phyloP scores from a whole-genome alignment of 805 yeast species.

The Blastobotrys americana region DNA sequence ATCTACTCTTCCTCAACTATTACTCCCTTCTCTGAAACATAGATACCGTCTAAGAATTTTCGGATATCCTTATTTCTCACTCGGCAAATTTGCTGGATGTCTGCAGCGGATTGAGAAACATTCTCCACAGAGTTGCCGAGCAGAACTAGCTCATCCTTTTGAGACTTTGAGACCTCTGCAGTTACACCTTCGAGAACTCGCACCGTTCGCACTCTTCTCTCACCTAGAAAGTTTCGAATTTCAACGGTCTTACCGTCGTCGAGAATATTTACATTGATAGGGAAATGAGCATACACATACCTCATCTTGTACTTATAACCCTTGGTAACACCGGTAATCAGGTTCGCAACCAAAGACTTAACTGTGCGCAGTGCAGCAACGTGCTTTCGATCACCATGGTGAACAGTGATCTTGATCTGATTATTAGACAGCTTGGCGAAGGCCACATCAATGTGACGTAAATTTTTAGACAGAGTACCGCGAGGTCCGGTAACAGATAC shows the following conservation, averaged over 20 bases:
- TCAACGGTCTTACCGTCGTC: constrained; percentile 77
- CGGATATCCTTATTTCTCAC: constrained; percentile 99
- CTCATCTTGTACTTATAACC: constrained; percentile 99
- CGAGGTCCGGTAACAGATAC: constrained; percentile 95
- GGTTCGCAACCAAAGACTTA: constrained; percentile 87
- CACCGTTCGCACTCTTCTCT: constrained; percentile 90
- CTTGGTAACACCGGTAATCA: constrained; percentile 97
- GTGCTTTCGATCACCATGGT: constrained; percentile 99
- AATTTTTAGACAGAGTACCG: constrained; percentile 84
- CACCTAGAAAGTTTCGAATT: constrained; percentile 99
- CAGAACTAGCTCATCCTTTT: constrained; percentile 91
- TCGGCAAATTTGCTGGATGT: constrained; percentile 94
- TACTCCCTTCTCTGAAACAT: constrained; percentile 92
- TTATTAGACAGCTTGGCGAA: constrained; percentile 67
- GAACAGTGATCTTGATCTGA: constrained; percentile 82
- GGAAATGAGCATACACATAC: constrained; percentile 99
- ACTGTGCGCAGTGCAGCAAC: constrained; percentile 99
- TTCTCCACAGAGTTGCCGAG: constrained; percentile 94
- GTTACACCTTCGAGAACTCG: constrained; percentile 83
- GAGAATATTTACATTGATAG: constrained; percentile 92
- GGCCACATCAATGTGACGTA: constrained; percentile 91
- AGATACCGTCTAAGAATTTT: constrained; percentile 99
- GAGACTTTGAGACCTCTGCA: constrained; percentile 70
- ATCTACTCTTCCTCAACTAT: constrained; percentile 55
- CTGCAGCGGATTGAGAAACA: constrained; percentile 98